Evolutionary conservation across 768 basidiomycete genomes (phyloP).

Genomic region (Pleurotus salmoneostramineus): DNA sequence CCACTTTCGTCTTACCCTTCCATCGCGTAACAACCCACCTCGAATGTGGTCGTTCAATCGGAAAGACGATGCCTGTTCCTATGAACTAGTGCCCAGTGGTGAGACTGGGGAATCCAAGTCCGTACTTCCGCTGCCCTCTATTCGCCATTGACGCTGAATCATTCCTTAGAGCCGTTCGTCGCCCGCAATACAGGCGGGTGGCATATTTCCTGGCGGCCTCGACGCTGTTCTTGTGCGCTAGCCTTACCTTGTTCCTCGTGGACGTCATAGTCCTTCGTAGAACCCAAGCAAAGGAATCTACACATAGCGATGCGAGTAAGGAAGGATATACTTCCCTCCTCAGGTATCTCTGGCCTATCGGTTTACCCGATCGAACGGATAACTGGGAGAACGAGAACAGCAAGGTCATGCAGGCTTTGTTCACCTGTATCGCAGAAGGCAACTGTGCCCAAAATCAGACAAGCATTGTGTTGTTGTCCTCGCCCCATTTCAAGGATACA

Average conservation of each 20-base stretch:
- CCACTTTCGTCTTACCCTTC: background rate
- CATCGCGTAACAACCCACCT: background rate
- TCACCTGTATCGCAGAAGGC: constrained; percentile 20
- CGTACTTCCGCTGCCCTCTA: background rate
- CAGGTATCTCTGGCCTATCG: background rate
- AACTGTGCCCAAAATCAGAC: constrained; percentile 27
- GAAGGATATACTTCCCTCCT: background rate
- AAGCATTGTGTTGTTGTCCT: constrained; percentile 26
- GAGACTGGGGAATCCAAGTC: background rate
- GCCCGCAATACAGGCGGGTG: background rate
- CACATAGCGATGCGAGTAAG: background rate
- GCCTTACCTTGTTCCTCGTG: background rate
- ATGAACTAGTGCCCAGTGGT: background rate
- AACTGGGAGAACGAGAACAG: constrained; percentile 9
- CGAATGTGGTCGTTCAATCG: background rate
- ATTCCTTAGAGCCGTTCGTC: background rate
- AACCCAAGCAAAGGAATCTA: background rate
- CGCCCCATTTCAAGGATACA: constrained; percentile 20
- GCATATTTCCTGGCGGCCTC: background rate
- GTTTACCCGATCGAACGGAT: background rate
- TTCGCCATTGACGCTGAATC: background rate
- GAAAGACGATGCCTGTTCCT: background rate
- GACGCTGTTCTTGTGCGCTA: background rate
- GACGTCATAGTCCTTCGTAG: background rate
- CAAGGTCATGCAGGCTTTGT: constrained; percentile 7